phyloP scores from a whole-genome alignment of 345 rosid species.

The Toxicodendron radicans region DNA sequence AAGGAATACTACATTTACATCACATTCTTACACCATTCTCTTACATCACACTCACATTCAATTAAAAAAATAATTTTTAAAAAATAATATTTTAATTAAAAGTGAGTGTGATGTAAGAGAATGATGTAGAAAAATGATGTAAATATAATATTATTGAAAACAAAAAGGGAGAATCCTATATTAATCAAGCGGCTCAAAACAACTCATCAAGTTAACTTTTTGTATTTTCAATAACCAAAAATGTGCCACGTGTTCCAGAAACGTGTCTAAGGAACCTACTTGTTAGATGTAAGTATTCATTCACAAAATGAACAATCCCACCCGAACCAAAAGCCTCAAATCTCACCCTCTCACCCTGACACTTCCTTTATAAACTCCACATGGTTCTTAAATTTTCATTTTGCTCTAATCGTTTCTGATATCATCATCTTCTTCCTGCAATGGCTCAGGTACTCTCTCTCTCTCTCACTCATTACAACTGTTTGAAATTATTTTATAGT shows the following conservation, averaged over 20 bases:
- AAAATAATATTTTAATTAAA: no score
- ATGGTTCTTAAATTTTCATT: neutral
- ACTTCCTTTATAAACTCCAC: neutral
- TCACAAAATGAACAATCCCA: neutral
- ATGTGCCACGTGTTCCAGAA: constrained; percentile 2
- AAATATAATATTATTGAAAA: no score
- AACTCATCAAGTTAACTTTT: neutral
- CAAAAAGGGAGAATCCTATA: neutral
- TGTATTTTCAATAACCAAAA: neutral
- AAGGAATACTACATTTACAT: no score
- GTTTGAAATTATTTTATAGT: neutral
- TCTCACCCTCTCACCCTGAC: neutral
- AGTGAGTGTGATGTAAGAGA: no score
- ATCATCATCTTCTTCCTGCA: constrained; percentile 1
- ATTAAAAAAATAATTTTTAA: no score
- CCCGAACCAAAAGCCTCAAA: no score
- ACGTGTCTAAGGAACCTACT: neutral
- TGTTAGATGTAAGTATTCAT: neutral
- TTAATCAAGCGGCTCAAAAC: constrained; percentile 7
- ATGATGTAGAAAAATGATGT: no score
- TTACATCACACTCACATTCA: no score
- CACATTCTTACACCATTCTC: no score
- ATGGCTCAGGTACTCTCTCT: constrained; percentile 71
- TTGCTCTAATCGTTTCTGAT: neutral
- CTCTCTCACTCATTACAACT: neutral